Percentiles rank a stretch among this genome's conserved stretches.
Evolutionary conservation across 2,329 filamentous ascomycete genomes (phyloP).

Genomic region (Teratosphaeria epicoccoides): DNA sequence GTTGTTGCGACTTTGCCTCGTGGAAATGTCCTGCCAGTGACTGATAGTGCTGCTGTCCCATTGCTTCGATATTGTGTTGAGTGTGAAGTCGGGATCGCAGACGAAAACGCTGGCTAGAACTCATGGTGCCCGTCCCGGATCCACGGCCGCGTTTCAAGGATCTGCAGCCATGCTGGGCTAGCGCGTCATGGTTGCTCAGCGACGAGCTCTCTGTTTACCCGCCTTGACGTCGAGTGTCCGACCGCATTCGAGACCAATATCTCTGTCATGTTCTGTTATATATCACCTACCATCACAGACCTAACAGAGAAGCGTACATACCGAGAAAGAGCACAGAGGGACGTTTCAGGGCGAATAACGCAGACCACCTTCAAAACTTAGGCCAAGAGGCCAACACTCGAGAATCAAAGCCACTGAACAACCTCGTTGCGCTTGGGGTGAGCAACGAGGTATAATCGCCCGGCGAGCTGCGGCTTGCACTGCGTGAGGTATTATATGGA

Average conservation of each 20-base stretch:
- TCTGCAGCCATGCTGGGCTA: not conserved
- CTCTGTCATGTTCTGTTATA: not conserved
- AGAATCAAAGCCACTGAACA: not conserved
- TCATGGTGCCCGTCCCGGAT: not conserved
- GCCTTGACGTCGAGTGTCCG: not conserved
- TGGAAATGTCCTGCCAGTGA: too few relatives aligned
- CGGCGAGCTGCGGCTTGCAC: conserved; percentile 69
- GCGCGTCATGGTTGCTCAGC: not conserved
- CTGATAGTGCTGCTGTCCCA: not conserved
- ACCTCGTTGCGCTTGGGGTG: conserved; percentile 1
- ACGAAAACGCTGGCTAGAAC: not conserved
- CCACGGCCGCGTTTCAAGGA: not conserved
- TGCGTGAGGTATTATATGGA: conserved; percentile 61
- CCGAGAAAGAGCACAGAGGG: not conserved
- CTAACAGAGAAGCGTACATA: conserved; percentile 1
- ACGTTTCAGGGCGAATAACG: conserved; percentile 1
- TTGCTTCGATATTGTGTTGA: not conserved
- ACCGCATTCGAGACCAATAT: not conserved
- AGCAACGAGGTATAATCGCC: conserved; percentile 33
- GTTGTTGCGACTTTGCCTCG: too few relatives aligned
- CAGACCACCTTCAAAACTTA: not conserved
- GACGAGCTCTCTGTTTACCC: not conserved
- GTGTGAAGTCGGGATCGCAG: not conserved
- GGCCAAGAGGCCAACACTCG: conserved; percentile 3
- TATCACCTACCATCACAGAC: not conserved